Base-by-base conservation (phyloP, 345 rosid species). In the Hypericum perforatum region DNA sequence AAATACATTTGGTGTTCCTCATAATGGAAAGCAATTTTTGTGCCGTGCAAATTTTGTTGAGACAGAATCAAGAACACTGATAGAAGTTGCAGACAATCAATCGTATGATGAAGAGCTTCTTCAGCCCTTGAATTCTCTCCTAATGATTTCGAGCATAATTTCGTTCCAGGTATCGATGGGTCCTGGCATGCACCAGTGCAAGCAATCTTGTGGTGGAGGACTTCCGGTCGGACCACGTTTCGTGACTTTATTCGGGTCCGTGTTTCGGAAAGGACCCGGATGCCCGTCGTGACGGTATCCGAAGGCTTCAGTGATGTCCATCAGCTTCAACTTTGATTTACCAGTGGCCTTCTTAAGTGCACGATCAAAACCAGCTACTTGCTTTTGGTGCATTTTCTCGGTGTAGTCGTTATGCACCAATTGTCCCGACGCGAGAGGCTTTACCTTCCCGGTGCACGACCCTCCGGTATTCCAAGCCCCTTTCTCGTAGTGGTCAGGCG, bases 151-250 rank as follows among this genome's bases (percentile, higher is more conserved):
- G 29, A 92, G 79, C 60, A 88, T 91, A 45, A 92, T 60, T 62
- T 92, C 98, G 38, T 92, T 92, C 97, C 98, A 92, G 37, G 81
- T 80, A 63, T 92, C 98, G 0, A 92, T 88, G 0, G 98, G 97
- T 16, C 98, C 98, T 0, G 97, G 94, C 98, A 92, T 88, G 84
- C 97, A 92, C 98, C 98, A 92, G 71, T 92, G 98, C 49, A 92
- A 70, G 81, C 98, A 92, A 64, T 92, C 97, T 65, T 92, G 97
- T 0, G 97, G 94, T 0, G 97, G 97, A 11, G 98, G 98, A 69
- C 42, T 76, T 52, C 97, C 97, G 56, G 80, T 78, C 0, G 89
- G 82, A 16, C 94, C 79, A 0, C 94, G 86, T 70, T 84, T 77
- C 6, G 94, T 83, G 57, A 74, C 64, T 74, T 84, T 88, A 39